Evolutionary conservation across 1,139 yeast genomes (phyloP).

Genomic region (Neolecta irregularis): DNA sequence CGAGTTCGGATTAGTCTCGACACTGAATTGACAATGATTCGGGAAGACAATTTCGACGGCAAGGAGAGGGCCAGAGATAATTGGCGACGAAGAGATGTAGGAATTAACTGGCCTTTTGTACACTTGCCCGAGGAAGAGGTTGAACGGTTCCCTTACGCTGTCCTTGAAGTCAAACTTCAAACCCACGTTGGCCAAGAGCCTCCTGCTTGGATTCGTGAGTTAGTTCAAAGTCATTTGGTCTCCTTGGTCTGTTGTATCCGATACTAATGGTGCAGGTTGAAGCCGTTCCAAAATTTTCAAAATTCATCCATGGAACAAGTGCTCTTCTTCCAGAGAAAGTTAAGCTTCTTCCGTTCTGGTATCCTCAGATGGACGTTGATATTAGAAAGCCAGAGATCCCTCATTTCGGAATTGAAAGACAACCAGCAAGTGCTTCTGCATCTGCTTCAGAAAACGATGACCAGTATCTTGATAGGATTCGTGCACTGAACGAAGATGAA

Average conservation of each 20-base stretch:
- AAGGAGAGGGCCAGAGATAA: conserved; percentile 74
- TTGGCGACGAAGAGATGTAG: conserved; percentile 98
- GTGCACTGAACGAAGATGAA: conserved; percentile 23
- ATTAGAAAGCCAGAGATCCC: conserved; percentile 74
- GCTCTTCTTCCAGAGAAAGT: conserved; percentile 69
- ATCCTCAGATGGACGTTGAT: conserved; percentile 94
- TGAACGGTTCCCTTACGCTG: conserved; percentile 93
- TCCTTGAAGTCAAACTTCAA: conserved; percentile 87
- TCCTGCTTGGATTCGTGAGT: conserved; percentile 89
- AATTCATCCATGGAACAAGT: conserved; percentile 92
- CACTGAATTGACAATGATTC: conserved; percentile 86
- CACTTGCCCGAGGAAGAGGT: conserved; percentile 74
- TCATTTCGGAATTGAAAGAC: conserved; percentile 47
- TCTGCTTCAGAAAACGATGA: too few relatives aligned
- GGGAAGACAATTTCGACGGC: conserved; percentile 95
- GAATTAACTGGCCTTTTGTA: conserved; percentile 86
- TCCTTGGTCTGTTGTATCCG: too few relatives aligned
- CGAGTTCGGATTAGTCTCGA: conserved; percentile 95
- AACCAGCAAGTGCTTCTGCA: conserved; percentile 34
- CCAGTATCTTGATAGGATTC: too few relatives aligned
- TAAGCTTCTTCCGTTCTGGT: conserved; percentile 83
- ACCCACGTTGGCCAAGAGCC: conserved; percentile 98
- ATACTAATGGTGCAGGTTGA: too few relatives aligned
- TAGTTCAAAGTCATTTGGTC: conserved; percentile 80
- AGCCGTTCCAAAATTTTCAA: conserved; percentile 94